Evolutionary conservation across 2,329 filamentous ascomycete genomes (phyloP).

Genomic region (Hypoxylon sp.): DNA sequence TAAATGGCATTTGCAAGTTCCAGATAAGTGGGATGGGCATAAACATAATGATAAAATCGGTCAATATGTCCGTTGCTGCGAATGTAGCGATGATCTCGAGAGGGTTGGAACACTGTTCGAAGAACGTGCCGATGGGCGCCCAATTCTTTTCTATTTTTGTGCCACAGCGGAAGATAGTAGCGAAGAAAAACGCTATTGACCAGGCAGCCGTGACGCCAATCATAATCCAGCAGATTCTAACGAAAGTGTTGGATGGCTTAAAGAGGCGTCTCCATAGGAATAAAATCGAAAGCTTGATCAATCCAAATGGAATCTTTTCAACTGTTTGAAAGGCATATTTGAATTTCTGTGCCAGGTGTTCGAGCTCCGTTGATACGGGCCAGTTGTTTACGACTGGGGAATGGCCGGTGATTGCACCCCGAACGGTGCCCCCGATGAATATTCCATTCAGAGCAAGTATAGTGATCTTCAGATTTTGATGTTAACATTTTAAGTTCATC

Average conservation of each 20-base stretch:
- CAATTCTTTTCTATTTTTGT: slow-evolving; percentile 28
- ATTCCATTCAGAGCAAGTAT: slow-evolving; percentile 22
- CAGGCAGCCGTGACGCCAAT: slow-evolving; percentile 27
- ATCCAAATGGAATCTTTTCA: slow-evolving; percentile 35
- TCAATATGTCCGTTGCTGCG: slow-evolving; percentile 16
- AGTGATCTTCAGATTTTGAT: no score
- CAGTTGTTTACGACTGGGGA: slow-evolving; percentile 15
- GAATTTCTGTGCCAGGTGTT: slow-evolving; percentile 30
- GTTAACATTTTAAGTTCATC: no score
- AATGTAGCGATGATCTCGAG: slow-evolving; percentile 24
- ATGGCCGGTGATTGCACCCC: slow-evolving; percentile 24
- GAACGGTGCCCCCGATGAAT: slow-evolving; percentile 21
- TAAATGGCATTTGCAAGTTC: slow-evolving; percentile 13
- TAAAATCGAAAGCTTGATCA: slow-evolving; percentile 38
- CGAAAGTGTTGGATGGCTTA: slow-evolving; percentile 10
- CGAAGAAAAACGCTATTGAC: slow-evolving; percentile 38
- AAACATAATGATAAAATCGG: slow-evolving; percentile 27
- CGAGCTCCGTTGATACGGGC: slow-evolving; percentile 25
- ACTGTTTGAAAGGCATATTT: slow-evolving; percentile 36
- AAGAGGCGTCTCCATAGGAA: slow-evolving; percentile 40
- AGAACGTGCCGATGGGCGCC: slow-evolving; percentile 10
- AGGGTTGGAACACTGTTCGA: slow-evolving; percentile 11
- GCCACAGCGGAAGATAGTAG: slow-evolving; percentile 35
- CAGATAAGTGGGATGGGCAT: slow-evolving; percentile 29
- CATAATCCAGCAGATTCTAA: slow-evolving; percentile 22